Base-by-base conservation (phyloP, 179 eudicot species). In the Amaranthus tricolor region DNA sequence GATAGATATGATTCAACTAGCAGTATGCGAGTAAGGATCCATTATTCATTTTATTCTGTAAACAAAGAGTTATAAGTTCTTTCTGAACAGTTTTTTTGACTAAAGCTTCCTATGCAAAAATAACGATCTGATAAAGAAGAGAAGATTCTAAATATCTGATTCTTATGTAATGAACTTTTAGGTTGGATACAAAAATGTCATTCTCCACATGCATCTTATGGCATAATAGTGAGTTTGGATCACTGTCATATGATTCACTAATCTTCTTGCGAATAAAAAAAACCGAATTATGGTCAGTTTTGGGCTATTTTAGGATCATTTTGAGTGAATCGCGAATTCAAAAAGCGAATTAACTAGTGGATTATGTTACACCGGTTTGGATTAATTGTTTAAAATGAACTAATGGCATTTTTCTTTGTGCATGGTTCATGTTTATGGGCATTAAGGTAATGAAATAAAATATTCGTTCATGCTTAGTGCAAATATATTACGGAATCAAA, bases 1-100 rank as follows among this genome's bases (percentile, higher is more conserved):
- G 99, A 95, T 82, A 87, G 79, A 81, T 85, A 81, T 80, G 99
- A 95, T 82, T 90, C 97, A 83, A 95, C 99, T 19, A 87, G 96
- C 85, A 92, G 91, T 78, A 87, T 79, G 71, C 88, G 69, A 74
- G 99, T 93, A 88, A 76, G 82, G 10, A 67, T 82, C 65, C 66
- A 6, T 55, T 60, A 55, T 12, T 67, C 21, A 56, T 69, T 74
- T 16, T 15, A 19, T 44, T 24, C 24, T 63, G 60, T 69, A 49
- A 9, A 16, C 54, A 65, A 59, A 56, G 13, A 12, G 11, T 73
- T 15, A 51, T 40, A 15, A 24, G 54, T 58, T 58, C 24, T 24
- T 52, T 12, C 53, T 54, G 16, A 54, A 16, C 72, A 53, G 24
- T 51, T 56, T 63, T 12, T 15, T 9, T 19, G 56, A 20, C 40